Evolutionary conservation across 2,329 filamentous ascomycete genomes (phyloP).

Genomic region (Alternaria triticina): DNA sequence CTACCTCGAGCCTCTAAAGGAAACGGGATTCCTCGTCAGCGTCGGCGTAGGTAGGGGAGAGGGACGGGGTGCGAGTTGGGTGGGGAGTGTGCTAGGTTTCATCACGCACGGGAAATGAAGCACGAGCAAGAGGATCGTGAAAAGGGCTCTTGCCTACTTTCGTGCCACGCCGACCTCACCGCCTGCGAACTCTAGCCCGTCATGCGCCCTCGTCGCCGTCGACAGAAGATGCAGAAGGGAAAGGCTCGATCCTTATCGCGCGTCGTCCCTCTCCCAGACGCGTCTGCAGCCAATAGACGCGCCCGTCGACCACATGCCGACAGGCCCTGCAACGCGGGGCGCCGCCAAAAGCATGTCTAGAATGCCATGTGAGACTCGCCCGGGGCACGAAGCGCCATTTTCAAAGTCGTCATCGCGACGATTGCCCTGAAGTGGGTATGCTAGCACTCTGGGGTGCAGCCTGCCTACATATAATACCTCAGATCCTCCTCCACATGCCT

Average conservation of each 20-base stretch:
- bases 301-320: constrained; percentile 12
- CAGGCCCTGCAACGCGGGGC: constrained; percentile 9
- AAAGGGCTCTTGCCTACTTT: constrained; percentile 15
- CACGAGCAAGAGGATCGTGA: constrained; percentile 12
- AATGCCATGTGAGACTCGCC: constrained; percentile 8
- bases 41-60: constrained; percentile 12
- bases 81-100: constrained; percentile 13
- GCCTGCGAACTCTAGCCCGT: constrained; percentile 10
- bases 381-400: neutral
- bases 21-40: constrained; percentile 12
- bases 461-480: constrained; percentile 13
- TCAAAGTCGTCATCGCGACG: constrained; percentile 10
- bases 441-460: constrained; percentile 30
- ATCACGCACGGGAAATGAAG: constrained; percentile 16
- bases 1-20: constrained; percentile 19
- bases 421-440: constrained; percentile 12
- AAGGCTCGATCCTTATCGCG: constrained; percentile 13
- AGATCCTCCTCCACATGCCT: constrained; percentile 16
- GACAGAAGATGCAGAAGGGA: constrained; percentile 9
- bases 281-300: constrained; percentile 8
- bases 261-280: neutral
- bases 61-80: constrained; percentile 3
- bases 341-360: constrained; percentile 8
- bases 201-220: constrained; percentile 13
- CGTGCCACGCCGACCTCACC: constrained; percentile 12